A percentile compares a stretch with the other conserved stretches of the same genome.
phyloP scores from a whole-genome alignment of 139 green algal genomes.

The Chlorella sp. region DNA sequence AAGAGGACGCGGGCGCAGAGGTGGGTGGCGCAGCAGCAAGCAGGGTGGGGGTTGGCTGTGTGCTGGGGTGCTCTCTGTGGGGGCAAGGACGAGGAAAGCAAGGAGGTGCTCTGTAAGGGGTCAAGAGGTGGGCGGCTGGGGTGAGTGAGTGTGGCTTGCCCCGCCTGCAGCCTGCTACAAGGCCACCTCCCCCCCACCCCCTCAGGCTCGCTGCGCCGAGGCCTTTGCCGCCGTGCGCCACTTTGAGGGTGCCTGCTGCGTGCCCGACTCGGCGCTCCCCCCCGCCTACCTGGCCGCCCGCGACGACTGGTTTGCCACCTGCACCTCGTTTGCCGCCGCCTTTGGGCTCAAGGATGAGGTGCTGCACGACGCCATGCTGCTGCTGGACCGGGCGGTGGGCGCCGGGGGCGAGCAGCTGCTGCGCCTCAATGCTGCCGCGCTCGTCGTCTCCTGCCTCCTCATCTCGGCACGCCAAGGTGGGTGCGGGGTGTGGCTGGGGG shows the following conservation, averaged over 20 bases:
- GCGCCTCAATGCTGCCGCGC: slow-evolving; percentile 20
- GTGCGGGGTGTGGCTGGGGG: not conserved
- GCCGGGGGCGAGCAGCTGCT: slow-evolving; percentile 34
- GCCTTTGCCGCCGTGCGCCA: slow-evolving; percentile 75
- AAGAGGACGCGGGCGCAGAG: slow-evolving; percentile 65
- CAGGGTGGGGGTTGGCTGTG: not conserved
- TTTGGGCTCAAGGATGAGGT: slow-evolving; percentile 61
- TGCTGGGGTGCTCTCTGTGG: not conserved
- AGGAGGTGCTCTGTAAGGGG: not conserved
- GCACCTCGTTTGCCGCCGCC: slow-evolving; percentile 25
- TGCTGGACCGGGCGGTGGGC: slow-evolving; percentile 72
- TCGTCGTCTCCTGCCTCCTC: slow-evolving; percentile 44
- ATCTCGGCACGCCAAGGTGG: slow-evolving; percentile 42
- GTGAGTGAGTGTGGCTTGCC: not conserved
- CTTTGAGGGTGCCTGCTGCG: slow-evolving; percentile 59
- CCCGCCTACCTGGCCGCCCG: slow-evolving; percentile 22
- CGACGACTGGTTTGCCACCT: slow-evolving; percentile 31
- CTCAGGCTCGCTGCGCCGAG: slow-evolving; percentile 66
- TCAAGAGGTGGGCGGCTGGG: no score
- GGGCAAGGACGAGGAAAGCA: not conserved
- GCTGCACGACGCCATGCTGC: slow-evolving; percentile 65
- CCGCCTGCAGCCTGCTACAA: not conserved
- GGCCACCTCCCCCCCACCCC: not conserved
- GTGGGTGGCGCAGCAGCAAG: not conserved
- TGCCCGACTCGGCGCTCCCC: slow-evolving; percentile 15